phyloP scores from a whole-genome alignment of 2,329 filamentous ascomycete genomes.

The Sclerotinia borealis region DNA sequence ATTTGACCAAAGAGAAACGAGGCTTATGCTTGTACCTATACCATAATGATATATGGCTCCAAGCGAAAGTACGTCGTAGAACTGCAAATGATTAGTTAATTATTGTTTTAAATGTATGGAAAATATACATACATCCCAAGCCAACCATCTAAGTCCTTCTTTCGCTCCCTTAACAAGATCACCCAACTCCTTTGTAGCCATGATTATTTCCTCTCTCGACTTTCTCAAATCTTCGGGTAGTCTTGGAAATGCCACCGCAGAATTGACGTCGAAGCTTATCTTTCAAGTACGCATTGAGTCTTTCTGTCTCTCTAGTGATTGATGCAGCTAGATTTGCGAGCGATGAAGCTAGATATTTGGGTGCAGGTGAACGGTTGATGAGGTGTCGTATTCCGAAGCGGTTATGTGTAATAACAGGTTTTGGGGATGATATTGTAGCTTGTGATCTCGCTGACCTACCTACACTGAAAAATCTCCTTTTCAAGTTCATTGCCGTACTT shows the following conservation, averaged over 20 bases:
- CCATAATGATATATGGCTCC: conserved; percentile 45
- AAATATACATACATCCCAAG: conserved; percentile 43
- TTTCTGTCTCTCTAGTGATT: conserved; percentile 44
- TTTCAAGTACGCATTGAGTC: conserved; percentile 43
- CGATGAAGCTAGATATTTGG: not conserved
- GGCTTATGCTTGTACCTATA: conserved; percentile 36
- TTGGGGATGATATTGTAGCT: not conserved
- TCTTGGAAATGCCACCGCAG: conserved; percentile 41
- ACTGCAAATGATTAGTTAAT: conserved; percentile 33
- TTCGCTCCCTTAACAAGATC: conserved; percentile 44
- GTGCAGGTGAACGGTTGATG: not conserved
- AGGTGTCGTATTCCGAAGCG: not conserved
- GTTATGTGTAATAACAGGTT: not conserved
- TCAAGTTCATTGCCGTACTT: not conserved
- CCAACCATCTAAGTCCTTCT: conserved; percentile 46
- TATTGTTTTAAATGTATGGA: not conserved
- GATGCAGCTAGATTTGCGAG: conserved; percentile 36
- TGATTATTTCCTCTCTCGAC: conserved; percentile 43
- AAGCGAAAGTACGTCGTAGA: conserved; percentile 45
- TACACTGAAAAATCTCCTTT: not conserved
- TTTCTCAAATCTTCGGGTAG: conserved; percentile 42
- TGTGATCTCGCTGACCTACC: not conserved
- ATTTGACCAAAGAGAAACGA: not conserved
- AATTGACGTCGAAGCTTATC: conserved; percentile 41
- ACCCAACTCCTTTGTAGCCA: conserved; percentile 43